phyloP scores from a whole-genome alignment of 352 stramenopile species.

The Peronosclerospora sorghi region DNA sequence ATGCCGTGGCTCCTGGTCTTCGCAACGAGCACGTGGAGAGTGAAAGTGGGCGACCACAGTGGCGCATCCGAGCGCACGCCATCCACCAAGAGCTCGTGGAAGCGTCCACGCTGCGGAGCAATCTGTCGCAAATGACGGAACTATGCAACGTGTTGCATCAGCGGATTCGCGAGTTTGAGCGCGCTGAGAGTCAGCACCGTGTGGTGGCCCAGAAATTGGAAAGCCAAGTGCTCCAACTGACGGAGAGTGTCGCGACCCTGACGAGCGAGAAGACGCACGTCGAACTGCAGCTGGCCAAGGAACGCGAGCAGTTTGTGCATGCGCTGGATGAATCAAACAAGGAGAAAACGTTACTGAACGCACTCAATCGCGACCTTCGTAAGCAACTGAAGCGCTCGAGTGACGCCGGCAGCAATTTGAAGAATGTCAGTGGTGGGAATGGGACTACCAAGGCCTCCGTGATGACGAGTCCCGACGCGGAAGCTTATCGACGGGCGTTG shows the following conservation, averaged over 20 bases:
- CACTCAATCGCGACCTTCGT: slow-evolving; percentile 58
- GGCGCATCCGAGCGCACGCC: too few relatives aligned
- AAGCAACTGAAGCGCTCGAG: slow-evolving; percentile 71
- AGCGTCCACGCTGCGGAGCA: too few relatives aligned
- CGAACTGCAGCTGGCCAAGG: slow-evolving; percentile 42
- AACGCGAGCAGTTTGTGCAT: slow-evolving; percentile 64
- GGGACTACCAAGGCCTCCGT: slow-evolving; percentile 14
- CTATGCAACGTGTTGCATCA: too few relatives aligned
- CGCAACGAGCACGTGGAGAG: too few relatives aligned
- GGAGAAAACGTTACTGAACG: slow-evolving; percentile 60
- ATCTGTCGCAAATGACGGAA: too few relatives aligned
- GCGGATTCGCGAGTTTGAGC: too few relatives aligned
- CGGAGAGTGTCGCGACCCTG: slow-evolving; percentile 20
- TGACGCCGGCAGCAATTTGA: slow-evolving; percentile 24
- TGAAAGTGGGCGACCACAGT: too few relatives aligned
- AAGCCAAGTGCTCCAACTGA: slow-evolving; percentile 54
- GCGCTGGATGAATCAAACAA: slow-evolving; percentile 76
- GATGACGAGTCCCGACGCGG: slow-evolving; percentile 31
- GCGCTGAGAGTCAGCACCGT: slow-evolving; percentile 59
- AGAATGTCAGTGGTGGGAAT: slow-evolving; percentile 9
- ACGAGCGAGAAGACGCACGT: slow-evolving; percentile 39
- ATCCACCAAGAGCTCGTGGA: too few relatives aligned
- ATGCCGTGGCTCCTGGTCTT: too few relatives aligned
- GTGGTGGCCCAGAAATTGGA: slow-evolving; percentile 75
- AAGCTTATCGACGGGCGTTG: slow-evolving; percentile 53